These are phyloP conservation scores for Chrysoporthe austroafricana DNA, from an alignment of 2,329 filamentous ascomycete species.

Conservation along the genomic window DNA sequence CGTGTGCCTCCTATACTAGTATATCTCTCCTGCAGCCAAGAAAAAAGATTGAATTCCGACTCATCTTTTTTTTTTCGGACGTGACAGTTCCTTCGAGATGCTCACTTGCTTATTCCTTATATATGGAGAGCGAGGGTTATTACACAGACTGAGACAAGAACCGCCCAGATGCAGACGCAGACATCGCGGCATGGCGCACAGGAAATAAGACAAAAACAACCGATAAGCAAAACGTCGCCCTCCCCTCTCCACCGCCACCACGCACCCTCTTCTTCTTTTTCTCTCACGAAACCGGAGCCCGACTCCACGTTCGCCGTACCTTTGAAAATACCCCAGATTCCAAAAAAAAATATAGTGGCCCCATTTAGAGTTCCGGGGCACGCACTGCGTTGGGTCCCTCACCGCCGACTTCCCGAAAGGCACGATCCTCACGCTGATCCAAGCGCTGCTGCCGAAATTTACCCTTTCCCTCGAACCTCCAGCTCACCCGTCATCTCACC, in stretches of 20 bases:
- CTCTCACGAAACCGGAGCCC: background rate
- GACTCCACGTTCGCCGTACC: background rate
- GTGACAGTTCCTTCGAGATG: background rate
- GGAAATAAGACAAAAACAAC: background rate
- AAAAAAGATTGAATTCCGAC: background rate
- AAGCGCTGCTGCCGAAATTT: constrained; percentile 22
- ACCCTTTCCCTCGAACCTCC: constrained; percentile 20
- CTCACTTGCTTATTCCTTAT: background rate
- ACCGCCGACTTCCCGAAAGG: constrained; percentile 24
- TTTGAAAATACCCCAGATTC: background rate
- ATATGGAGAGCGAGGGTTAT: background rate
- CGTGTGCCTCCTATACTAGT: background rate
- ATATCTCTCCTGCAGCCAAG: background rate
- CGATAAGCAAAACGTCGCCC: too few relatives aligned
- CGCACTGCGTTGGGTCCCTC: constrained; percentile 18
- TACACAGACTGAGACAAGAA: background rate
- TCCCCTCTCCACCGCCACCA: too few relatives aligned
- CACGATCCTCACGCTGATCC: constrained; percentile 26
- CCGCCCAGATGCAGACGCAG: background rate
- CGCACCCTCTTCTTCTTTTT: too few relatives aligned
- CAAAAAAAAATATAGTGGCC: background rate
- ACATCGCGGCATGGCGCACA: background rate
- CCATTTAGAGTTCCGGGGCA: background rate
- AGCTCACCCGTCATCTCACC: background rate
- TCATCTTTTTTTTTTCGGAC: background rate